Evolutionary conservation across 164 flowering plant genomes (phyloP).

Genomic region (Berberis vulgaris): DNA sequence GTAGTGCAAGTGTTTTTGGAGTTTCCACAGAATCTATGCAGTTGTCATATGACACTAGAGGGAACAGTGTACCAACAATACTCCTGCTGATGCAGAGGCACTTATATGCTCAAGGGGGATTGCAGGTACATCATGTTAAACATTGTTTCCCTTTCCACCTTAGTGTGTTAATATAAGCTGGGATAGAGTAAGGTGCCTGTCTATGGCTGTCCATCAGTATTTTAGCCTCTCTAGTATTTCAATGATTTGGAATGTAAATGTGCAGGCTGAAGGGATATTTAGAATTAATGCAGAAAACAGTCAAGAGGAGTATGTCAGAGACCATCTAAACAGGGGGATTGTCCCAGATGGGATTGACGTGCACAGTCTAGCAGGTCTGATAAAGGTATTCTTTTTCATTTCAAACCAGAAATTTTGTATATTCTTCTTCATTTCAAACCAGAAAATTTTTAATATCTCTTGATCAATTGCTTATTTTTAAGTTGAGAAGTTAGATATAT

Average conservation of each 20-base stretch:
- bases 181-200: background rate
- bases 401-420: constrained; percentile 9
- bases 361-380: constrained; percentile 92
- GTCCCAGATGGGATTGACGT: constrained; percentile 73
- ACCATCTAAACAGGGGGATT: constrained; percentile 68
- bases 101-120: constrained; percentile 68
- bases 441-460: background rate
- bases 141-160: background rate
- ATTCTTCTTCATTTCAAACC: background rate
- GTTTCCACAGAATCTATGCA: constrained; percentile 96
- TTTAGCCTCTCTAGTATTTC: background rate
- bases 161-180: background rate
- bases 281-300: constrained; percentile 77
- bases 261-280: constrained; percentile 90
- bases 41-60: constrained; percentile 80
- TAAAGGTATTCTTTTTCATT: constrained; percentile 43
- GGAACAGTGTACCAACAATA: constrained; percentile 91
- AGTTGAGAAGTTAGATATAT: background rate
- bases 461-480: constrained; percentile 1
- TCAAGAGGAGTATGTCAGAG: constrained; percentile 82
- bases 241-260: background rate
- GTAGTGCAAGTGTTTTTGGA: constrained; percentile 82
- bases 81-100: constrained; percentile 81
- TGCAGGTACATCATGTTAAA: constrained; percentile 35
- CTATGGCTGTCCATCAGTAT: background rate